Evolutionary conservation across 805 yeast species (phyloP).

Genomic region (Metschnikowia orientalis): DNA sequence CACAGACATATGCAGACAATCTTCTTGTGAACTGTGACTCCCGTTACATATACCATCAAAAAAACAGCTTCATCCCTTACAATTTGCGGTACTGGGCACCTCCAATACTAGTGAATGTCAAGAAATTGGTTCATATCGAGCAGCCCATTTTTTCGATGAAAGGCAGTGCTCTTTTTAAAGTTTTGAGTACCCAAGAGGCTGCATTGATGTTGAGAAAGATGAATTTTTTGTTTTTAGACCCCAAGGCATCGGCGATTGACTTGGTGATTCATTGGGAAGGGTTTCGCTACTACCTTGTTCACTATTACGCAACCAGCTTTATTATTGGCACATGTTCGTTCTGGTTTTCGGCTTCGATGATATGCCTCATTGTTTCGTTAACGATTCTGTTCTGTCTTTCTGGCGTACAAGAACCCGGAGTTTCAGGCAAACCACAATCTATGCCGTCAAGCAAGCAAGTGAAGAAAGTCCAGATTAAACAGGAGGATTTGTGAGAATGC

Average conservation of each 20-base stretch:
- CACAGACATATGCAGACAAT: conserved; percentile 8
- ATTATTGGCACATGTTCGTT: conserved; percentile 34
- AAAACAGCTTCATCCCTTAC: conserved; percentile 34
- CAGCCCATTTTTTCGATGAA: conserved; percentile 10
- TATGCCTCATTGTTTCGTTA: conserved; percentile 27
- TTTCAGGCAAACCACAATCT: too few species aligned
- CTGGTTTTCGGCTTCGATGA: conserved; percentile 31
- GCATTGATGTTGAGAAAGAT: conserved; percentile 8
- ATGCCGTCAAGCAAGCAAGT: too few species aligned
- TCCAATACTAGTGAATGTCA: conserved; percentile 26
- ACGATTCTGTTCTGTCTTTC: conserved; percentile 17
- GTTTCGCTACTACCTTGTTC: conserved; percentile 36
- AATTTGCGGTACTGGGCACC: conserved; percentile 35
- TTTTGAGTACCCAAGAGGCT: conserved; percentile 3
- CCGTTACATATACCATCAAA: conserved; percentile 23
- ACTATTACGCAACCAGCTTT: conserved; percentile 30
- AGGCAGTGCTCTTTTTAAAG: conserved; percentile 10
- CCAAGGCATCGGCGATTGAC: conserved; percentile 18
- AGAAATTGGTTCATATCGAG: conserved; percentile 14
- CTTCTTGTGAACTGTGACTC: conserved; percentile 29
- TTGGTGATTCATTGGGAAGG: conserved; percentile 37
- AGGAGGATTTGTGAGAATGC: too few species aligned
- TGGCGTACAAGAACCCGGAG: too few species aligned
- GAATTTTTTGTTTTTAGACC: conserved; percentile 9
- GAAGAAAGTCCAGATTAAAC: too few species aligned